These are phyloP conservation scores for Phaeophleospora eucalypticola DNA, from an alignment of 2,329 filamentous ascomycete genomes.

Conservation along the genomic window DNA sequence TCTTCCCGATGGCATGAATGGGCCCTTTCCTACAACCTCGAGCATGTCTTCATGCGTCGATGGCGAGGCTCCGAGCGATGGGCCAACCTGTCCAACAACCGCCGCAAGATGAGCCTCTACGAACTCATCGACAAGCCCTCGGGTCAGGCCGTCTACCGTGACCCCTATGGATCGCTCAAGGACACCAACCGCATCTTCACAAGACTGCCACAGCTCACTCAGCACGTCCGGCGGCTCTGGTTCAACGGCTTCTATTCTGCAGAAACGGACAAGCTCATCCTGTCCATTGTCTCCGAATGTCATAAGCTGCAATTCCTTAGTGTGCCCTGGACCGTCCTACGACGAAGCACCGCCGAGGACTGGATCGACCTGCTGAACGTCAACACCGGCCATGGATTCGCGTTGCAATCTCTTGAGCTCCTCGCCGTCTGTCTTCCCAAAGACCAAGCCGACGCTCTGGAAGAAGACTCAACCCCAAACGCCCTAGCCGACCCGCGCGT, in stretches of 20 bases:
- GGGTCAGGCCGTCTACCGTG: slow-evolving; percentile 49
- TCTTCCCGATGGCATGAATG: slow-evolving; percentile 52
- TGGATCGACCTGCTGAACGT: slow-evolving; percentile 48
- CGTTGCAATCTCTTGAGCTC: slow-evolving; percentile 50
- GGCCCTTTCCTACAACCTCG: slow-evolving; percentile 49
- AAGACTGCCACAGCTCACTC: slow-evolving; percentile 43
- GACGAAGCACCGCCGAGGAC: slow-evolving; percentile 45
- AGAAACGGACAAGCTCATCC: slow-evolving; percentile 48
- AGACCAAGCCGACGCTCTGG: slow-evolving; percentile 41
- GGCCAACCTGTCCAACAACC: slow-evolving; percentile 45
- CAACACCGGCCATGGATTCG: slow-evolving; percentile 34
- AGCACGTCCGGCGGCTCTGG: slow-evolving; percentile 51
- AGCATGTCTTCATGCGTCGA: slow-evolving; percentile 48
- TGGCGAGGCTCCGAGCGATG: slow-evolving; percentile 53
- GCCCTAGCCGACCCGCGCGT: slow-evolving; percentile 42
- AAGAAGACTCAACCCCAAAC: slow-evolving; percentile 34
- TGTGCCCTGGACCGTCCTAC: slow-evolving; percentile 51
- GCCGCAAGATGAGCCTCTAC: slow-evolving; percentile 42
- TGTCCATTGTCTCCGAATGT: slow-evolving; percentile 47
- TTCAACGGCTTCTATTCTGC: slow-evolving; percentile 53
- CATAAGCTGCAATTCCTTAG: slow-evolving; percentile 45
- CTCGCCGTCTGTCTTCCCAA: slow-evolving; percentile 48
- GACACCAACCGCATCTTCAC: slow-evolving; percentile 46
- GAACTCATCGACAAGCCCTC: slow-evolving; percentile 46
- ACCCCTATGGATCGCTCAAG: slow-evolving; percentile 49